Percentiles rank a stretch among this genome's conserved stretches.
Evolutionary conservation across 495 filamentous ascomycete species (phyloP).

Genomic region (Lasiosphaeria hispida): DNA sequence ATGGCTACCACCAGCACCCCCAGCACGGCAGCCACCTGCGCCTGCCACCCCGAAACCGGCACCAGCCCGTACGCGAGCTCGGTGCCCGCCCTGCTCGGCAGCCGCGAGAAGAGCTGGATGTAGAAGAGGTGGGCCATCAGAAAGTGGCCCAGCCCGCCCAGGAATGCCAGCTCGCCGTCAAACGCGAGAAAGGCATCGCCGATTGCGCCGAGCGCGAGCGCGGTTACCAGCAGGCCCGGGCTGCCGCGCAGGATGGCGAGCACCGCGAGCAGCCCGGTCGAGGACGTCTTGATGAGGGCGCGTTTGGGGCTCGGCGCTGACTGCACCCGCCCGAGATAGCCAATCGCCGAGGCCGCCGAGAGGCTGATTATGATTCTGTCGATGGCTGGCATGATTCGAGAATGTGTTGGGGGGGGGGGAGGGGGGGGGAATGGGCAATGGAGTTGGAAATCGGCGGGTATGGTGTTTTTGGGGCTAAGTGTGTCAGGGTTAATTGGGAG

Average conservation of each 20-base stretch:
- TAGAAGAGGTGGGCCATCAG: slow-evolving; percentile 27
- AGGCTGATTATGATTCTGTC: slow-evolving; percentile 19
- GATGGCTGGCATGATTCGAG: too few species aligned
- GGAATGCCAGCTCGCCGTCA: slow-evolving; percentile 25
- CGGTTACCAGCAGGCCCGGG: slow-evolving; percentile 11
- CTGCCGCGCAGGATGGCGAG: slow-evolving; percentile 5
- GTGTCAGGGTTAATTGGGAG: background rate
- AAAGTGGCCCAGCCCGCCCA: slow-evolving; percentile 26
- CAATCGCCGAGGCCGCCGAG: slow-evolving; percentile 16
- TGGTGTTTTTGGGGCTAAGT: background rate
- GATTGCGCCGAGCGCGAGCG: slow-evolving; percentile 22
- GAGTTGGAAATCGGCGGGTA: background rate
- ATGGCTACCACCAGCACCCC: slow-evolving; percentile 4
- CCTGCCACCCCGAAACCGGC: background rate
- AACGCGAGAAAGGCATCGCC: slow-evolving; percentile 30
- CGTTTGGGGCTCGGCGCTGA: slow-evolving; percentile 15
- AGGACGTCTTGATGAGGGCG: slow-evolving; percentile 25
- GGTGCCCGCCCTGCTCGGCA: background rate
- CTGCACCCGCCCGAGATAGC: slow-evolving; percentile 22
- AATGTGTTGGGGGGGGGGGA: background rate
- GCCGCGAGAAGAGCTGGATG: slow-evolving; percentile 21
- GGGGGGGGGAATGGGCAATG: background rate
- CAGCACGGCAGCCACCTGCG: slow-evolving; percentile 6
- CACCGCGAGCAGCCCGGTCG: slow-evolving; percentile 25
- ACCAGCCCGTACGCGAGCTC: background rate